These are phyloP conservation scores for Juglanconis sp. DNA, from an alignment of 2,329 filamentous ascomycete species.

Conservation along the genomic window DNA sequence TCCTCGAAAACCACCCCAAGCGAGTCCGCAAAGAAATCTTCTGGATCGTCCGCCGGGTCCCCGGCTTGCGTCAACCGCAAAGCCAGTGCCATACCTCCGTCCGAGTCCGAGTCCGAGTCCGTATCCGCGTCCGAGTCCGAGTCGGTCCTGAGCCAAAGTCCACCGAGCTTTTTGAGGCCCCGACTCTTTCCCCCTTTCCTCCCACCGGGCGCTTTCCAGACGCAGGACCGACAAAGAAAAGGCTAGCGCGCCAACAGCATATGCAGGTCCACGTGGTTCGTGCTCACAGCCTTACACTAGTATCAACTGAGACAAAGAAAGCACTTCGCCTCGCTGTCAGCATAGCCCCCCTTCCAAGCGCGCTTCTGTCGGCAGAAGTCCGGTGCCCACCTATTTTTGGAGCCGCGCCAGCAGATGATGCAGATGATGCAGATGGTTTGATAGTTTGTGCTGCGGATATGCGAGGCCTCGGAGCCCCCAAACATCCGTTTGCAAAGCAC, in stretches of 20 bases:
- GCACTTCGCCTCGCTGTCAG: conserved; percentile 13
- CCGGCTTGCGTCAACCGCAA: conserved; percentile 41
- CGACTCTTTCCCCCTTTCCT: not conserved
- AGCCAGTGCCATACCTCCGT: conserved; percentile 42
- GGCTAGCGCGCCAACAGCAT: too few species aligned
- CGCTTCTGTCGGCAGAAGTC: not conserved
- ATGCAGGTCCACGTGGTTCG: not conserved
- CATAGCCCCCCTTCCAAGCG: conserved; percentile 8
- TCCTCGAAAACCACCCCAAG: conserved; percentile 66
- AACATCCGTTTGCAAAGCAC: not conserved
- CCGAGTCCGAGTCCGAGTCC: too few species aligned
- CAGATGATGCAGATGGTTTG: not conserved
- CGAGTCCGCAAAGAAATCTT: conserved; percentile 58
- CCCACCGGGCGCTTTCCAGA: not conserved
- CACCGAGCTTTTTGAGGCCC: not conserved
- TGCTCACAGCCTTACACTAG: conserved; percentile 5
- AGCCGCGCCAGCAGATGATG: not conserved
- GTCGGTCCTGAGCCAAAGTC: too few species aligned
- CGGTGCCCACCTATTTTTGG: conserved; percentile 10
- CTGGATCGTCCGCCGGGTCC: conserved; percentile 39
- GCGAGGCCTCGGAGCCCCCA: not conserved
- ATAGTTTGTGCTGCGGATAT: conserved; percentile 1
- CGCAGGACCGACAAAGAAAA: not conserved
- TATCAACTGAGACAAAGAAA: not conserved
- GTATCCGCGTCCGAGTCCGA: too few species aligned